Evolutionary conservation across 1,284 basidiomycete species (phyloP), one percentile per base, ranked within the genome.

Genomic region (Leccinum variabile): DNA sequence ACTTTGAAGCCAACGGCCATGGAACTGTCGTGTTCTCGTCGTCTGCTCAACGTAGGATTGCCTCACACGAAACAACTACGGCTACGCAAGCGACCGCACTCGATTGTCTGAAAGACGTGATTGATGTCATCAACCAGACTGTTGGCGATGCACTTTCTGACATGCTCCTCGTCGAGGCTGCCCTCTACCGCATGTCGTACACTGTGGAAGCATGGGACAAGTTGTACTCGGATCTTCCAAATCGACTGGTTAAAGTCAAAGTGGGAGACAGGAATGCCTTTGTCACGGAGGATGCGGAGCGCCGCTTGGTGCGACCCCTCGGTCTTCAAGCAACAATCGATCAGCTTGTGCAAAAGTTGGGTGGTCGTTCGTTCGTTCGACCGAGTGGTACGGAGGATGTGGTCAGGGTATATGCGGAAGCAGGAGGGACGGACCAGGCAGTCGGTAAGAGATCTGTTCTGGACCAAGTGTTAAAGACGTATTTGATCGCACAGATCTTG

Each of bases 1-100:
- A 99, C 80, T 99, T 99, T 72, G 97, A 99, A 78, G 97, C 97
- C 58, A 99, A 99, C 75, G 97, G 97, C 1, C 97, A 99, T 72
- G 97, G 97, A 46, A 99, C 97, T 1, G 94, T 99, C 54, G 79
- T 99, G 57, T 99, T 99, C 79, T 98, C 97, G 3, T 83, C 83
- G 8, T 76, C 82, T 22, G 90, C 93, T 2, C 81, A 88, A 55
- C 79, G 84, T 35, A 84, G 77, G 44, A 80, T 97, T 32, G 75
- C 81, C 53, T 78, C 79, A 10, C 81, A 93, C 67, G 81, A 90
- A 68, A 90, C 94, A 1, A 84, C 86, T 32, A 92, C 91, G 2
- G 90, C 93, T 16, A 88, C 91, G 9, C 88, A 94, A 67, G 85
- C 86, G 14, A 91, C 88, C 8, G 92, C 93, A 39, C 83, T 95